These are phyloP conservation scores for Mallotus japonicus DNA, from an alignment of 441 rosid species.

Conservation along the genomic window DNA sequence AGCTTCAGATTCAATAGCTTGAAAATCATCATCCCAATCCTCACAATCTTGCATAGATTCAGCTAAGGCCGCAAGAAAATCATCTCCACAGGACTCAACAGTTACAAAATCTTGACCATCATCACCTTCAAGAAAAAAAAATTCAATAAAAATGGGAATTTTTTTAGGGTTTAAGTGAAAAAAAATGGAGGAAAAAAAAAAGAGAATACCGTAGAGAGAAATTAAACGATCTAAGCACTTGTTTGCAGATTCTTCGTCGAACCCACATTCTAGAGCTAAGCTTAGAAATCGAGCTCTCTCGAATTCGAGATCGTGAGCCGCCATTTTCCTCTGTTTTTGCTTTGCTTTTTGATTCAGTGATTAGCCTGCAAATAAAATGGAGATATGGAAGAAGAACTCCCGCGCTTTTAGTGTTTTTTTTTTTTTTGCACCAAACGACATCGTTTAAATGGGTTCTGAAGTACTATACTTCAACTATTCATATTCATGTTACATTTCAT, in stretches of 20 bases:
- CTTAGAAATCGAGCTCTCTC: conserved; percentile 76
- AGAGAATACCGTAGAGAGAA: conserved; percentile 69
- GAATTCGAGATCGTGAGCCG: conserved; percentile 42
- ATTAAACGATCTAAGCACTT: conserved; percentile 72
- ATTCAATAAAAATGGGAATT: background rate
- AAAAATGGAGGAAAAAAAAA: background rate
- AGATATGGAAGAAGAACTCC: conserved; percentile 1
- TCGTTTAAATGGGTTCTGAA: too few species aligned
- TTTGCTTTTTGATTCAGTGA: background rate
- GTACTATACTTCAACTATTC: too few species aligned
- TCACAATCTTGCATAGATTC: conserved; percentile 67
- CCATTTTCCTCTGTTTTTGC: conserved; percentile 31
- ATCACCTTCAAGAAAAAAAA: conserved; percentile 48
- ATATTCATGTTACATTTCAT: too few species aligned
- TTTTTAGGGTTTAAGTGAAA: conserved; percentile 1
- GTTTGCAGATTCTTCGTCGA: conserved; percentile 62
- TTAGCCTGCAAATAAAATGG: background rate
- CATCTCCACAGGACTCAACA: conserved; percentile 85
- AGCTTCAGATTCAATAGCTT: conserved; percentile 70
- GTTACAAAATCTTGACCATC: conserved; percentile 84
- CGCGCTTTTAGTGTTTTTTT: conserved; percentile 5
- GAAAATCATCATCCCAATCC: conserved; percentile 87
- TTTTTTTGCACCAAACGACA: background rate
- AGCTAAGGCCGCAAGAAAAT: conserved; percentile 78
- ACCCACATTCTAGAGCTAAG: conserved; percentile 74